Conservation (phyloP, 2,329 filamentous ascomycete genomes). For the Ophiostoma piceae region DNA sequence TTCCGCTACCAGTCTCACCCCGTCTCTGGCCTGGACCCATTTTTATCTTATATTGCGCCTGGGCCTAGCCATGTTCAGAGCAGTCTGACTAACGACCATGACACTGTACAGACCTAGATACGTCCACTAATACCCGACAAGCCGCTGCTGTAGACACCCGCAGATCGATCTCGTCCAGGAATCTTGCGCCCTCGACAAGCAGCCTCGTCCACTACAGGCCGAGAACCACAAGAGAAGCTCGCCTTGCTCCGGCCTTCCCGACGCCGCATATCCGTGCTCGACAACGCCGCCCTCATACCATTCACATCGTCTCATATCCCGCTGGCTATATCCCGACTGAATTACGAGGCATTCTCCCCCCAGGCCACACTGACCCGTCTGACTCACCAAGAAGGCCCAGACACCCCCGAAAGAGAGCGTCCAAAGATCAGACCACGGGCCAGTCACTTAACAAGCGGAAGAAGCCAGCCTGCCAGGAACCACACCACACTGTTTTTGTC, state of each 20-base stretch:
- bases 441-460: neutral
- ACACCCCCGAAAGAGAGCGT: neutral
- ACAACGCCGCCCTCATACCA: conserved; percentile 50
- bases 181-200: conserved; percentile 10
- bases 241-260: conserved; percentile 32
- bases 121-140: conserved; percentile 13
- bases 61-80: neutral
- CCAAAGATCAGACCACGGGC: neutral
- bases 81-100: conserved; percentile 18
- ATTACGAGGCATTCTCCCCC: conserved; percentile 30
- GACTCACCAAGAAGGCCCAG: neutral
- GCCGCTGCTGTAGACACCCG: neutral
- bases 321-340: conserved; percentile 40
- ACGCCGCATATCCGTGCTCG: conserved; percentile 45
- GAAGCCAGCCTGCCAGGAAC: neutral
- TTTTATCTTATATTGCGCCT: neutral
- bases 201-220: conserved; percentile 31
- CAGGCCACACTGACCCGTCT: conserved; percentile 9
- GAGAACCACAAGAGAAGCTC: conserved; percentile 26
- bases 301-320: conserved; percentile 49
- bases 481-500: neutral
- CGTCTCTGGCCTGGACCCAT: neutral
- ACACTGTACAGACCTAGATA: conserved; percentile 11
- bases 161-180: neutral
- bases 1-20: conserved; percentile 4